Evolutionary conservation across 345 rosid species (phyloP).

Genomic region (Crucihimalaya himalaica): DNA sequence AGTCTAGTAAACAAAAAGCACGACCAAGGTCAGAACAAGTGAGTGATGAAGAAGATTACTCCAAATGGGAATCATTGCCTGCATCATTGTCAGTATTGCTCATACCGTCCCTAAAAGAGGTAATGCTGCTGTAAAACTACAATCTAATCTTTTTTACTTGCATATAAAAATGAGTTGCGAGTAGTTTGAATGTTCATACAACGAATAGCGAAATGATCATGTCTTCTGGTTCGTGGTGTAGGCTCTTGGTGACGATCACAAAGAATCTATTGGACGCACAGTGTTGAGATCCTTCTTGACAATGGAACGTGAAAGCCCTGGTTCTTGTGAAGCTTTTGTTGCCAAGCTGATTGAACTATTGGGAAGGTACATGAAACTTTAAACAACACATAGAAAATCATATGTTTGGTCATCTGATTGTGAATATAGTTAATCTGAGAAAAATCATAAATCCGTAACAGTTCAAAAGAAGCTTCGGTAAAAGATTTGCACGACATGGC

Average conservation of each 20-base stretch:
- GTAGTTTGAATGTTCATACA: neutral
- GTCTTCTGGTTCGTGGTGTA: constrained; percentile 38
- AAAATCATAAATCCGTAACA: constrained; percentile 38
- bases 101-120: constrained; percentile 90
- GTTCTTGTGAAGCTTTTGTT: constrained; percentile 75
- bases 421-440: constrained; percentile 9
- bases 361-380: constrained; percentile 52
- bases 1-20: constrained; percentile 52
- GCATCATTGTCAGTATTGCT: constrained; percentile 74
- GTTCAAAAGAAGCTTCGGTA: constrained; percentile 76
- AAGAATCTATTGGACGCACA: constrained; percentile 54
- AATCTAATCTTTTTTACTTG: neutral
- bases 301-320: constrained; percentile 78
- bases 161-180: neutral
- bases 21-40: constrained; percentile 51
- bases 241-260: constrained; percentile 64
- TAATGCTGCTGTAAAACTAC: constrained; percentile 4
- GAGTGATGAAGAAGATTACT: constrained; percentile 69
- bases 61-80: constrained; percentile 58
- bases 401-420: constrained; percentile 14
- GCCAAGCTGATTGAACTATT: constrained; percentile 70
- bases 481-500: constrained; percentile 74
- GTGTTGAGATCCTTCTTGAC: constrained; percentile 57
- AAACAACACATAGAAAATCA: neutral
- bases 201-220: neutral